phyloP scores from a whole-genome alignment of 768 basidiomycete genomes.

The Leccinum fibrillosum region DNA sequence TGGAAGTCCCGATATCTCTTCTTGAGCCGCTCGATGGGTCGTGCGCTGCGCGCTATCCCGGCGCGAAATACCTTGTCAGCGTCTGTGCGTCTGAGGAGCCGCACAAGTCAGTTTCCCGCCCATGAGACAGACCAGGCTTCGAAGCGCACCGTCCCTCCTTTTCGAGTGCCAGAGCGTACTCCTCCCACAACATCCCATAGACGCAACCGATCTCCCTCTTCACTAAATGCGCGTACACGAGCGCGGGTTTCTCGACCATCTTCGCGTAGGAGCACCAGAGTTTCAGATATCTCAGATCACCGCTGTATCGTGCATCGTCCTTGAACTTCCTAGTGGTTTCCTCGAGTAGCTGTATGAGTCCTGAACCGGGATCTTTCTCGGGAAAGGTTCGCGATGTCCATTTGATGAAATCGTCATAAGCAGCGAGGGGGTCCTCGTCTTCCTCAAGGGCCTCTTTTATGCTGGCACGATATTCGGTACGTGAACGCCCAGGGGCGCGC shows the following conservation, averaged over 20 bases:
- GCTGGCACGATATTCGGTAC: conserved; percentile 15
- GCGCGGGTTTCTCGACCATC: conserved; percentile 66
- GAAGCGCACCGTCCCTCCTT: conserved; percentile 63
- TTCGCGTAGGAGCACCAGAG: conserved; percentile 88
- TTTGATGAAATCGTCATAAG: conserved; percentile 82
- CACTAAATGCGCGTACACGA: conserved; percentile 36
- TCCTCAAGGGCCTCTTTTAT: conserved; percentile 58
- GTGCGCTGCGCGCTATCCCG: conserved; percentile 78
- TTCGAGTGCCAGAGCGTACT: conserved; percentile 83
- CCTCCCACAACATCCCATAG: conserved; percentile 84
- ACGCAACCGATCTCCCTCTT: conserved; percentile 72
- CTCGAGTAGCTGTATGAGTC: conserved; percentile 78
- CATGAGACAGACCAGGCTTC: conserved; percentile 3
- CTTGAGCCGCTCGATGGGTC: conserved; percentile 83
- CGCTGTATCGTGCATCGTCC: conserved; percentile 78
- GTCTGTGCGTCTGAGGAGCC: conserved; percentile 55
- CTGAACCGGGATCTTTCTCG: conserved; percentile 64
- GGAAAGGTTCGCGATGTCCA: conserved; percentile 85
- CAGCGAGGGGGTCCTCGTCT: conserved; percentile 83
- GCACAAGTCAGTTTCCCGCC: conserved; percentile 4
- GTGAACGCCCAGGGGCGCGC: conserved; percentile 11
- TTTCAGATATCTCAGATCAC: conserved; percentile 87
- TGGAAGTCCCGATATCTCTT: conserved; percentile 79
- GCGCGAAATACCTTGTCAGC: conserved; percentile 80
- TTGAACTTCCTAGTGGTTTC: conserved; percentile 81